These are phyloP conservation scores for Lanmaoa pseudosensibilis DNA, from an alignment of 768 basidiomycete genomes.

Conservation along the genomic window DNA sequence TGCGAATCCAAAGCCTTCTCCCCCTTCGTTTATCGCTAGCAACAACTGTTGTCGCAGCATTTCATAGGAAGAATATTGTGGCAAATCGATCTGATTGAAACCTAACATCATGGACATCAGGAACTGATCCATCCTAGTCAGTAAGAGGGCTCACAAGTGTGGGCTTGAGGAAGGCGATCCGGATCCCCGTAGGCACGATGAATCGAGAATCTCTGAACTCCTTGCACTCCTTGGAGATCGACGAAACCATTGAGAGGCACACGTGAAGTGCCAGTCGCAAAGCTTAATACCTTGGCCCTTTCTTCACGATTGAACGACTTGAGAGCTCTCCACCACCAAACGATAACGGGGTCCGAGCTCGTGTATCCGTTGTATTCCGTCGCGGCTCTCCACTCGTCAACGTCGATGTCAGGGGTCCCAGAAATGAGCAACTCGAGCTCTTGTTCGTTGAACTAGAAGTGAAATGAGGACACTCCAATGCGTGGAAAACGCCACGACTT, in stretches of 20 bases:
- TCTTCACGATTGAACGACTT: conserved; percentile 98
- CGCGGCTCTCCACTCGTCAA: conserved; percentile 94
- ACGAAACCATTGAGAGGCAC: conserved; percentile 94
- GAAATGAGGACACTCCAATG: conserved; percentile 4
- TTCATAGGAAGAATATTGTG: conserved; percentile 94
- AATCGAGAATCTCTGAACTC: conserved; percentile 92
- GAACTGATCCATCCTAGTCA: conserved; percentile 1
- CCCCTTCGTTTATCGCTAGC: conserved; percentile 93
- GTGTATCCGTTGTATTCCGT: conserved; percentile 90
- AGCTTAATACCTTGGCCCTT: conserved; percentile 94
- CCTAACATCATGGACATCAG: conserved; percentile 44
- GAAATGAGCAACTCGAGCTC: conserved; percentile 93
- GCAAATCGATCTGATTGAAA: conserved; percentile 94
- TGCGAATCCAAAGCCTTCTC: conserved; percentile 91
- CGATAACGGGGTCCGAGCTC: conserved; percentile 90
- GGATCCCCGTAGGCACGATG: conserved; percentile 89
- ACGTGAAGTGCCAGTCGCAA: conserved; percentile 90
- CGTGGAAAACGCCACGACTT: conserved; percentile 31
- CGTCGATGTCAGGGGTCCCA: conserved; percentile 97
- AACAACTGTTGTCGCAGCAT: conserved; percentile 89
- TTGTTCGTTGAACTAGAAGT: conserved; percentile 82
- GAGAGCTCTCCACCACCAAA: conserved; percentile 99
- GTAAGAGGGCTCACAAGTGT: conserved; percentile 65
- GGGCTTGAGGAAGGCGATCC: conserved; percentile 84
- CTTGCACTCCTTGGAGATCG: conserved; percentile 93